These are phyloP conservation scores for Hypoxylon sp. DNA, from an alignment of 2,329 filamentous ascomycete species.

Conservation along the genomic window DNA sequence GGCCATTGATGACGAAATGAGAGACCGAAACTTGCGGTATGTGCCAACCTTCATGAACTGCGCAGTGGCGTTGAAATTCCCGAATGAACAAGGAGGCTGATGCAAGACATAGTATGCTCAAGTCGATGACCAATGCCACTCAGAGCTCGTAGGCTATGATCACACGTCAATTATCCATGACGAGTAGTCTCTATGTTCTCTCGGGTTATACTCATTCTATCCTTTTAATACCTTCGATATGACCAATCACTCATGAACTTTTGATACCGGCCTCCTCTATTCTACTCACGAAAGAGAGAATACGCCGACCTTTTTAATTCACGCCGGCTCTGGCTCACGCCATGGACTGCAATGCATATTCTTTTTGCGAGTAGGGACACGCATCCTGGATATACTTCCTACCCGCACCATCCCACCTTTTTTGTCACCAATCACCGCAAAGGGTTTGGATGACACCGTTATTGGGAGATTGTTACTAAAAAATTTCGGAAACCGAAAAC, in stretches of 20 bases:
- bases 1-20: constrained; percentile 70
- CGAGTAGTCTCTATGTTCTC: constrained; percentile 8
- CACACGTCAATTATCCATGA: constrained; percentile 12
- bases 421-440: neutral
- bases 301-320: constrained; percentile 7
- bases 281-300: neutral
- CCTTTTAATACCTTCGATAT: constrained; percentile 20
- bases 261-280: constrained; percentile 1
- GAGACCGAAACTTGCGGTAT: constrained; percentile 66
- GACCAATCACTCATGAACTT: constrained; percentile 17
- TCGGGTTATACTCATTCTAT: constrained; percentile 4
- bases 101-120: constrained; percentile 53
- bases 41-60: constrained; percentile 20
- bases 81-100: constrained; percentile 36
- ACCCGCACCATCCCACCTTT: neutral
- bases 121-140: constrained; percentile 54
- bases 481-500: constrained; percentile 30
- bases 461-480: constrained; percentile 23
- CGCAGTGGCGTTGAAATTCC: neutral
- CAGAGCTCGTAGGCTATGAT: constrained; percentile 40
- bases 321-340: neutral
- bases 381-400: constrained; percentile 20
- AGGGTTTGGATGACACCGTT: neutral
- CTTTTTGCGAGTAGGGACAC: constrained; percentile 6
- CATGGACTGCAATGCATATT: neutral